Evolutionary conservation across 441 rosid genomes (phyloP).

Genomic region (Melianthus villosus): DNA sequence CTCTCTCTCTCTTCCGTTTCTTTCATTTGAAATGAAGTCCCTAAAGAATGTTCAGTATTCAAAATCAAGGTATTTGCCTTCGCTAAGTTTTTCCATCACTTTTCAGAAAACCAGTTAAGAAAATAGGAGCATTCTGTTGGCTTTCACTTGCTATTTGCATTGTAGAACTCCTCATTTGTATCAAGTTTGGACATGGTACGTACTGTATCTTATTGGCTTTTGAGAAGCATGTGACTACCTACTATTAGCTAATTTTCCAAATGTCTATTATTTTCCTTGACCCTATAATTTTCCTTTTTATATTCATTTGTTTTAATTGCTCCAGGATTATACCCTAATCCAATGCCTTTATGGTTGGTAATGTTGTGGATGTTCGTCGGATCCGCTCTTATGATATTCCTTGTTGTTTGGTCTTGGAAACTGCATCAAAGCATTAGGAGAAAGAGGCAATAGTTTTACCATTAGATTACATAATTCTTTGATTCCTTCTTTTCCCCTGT

Average conservation of each 20-base stretch:
- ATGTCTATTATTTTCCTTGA: no score
- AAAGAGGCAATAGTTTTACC: conserved; percentile 45
- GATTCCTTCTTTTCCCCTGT: conserved; percentile 17
- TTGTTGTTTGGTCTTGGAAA: conserved; percentile 74
- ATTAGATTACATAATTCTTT: conserved; percentile 22
- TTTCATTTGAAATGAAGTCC: no score
- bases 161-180: conserved; percentile 90
- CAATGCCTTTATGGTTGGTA: conserved; percentile 72
- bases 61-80: no score
- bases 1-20: no score
- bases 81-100: neutral
- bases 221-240: no score
- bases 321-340: conserved; percentile 69
- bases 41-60: no score
- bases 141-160: conserved; percentile 95
- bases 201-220: conserved; percentile 1
- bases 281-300: no score
- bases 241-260: no score
- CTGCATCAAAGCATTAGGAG: conserved; percentile 36
- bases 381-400: conserved; percentile 30
- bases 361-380: conserved; percentile 62
- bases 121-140: conserved; percentile 99
- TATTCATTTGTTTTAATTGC: no score
- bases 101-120: conserved; percentile 23
- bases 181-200: conserved; percentile 91